A percentile compares a stretch with the other conserved stretches of the same genome.
These are phyloP conservation scores for Trichoderma polysporum DNA, from an alignment of 2,329 filamentous ascomycete genomes.

Conservation along the genomic window DNA sequence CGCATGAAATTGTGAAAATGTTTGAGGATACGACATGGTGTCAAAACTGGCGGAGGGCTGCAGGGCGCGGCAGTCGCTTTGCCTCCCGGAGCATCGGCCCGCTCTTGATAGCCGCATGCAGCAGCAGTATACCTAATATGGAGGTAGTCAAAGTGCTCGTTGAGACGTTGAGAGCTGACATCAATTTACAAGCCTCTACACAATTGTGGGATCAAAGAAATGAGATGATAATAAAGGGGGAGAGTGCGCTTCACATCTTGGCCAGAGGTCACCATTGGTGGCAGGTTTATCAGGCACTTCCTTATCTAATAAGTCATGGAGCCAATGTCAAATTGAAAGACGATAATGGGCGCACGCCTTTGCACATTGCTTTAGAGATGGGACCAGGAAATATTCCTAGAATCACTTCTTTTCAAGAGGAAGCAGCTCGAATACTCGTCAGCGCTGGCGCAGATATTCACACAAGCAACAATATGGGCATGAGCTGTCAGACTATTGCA, in stretches of 20 bases:
- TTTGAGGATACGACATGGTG: neutral
- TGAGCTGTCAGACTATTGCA: constrained; percentile 19
- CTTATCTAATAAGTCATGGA: constrained; percentile 25
- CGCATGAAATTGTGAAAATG: neutral
- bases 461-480: constrained; percentile 11
- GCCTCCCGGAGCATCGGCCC: constrained; percentile 21
- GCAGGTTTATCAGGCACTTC: constrained; percentile 27
- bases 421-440: constrained; percentile 24
- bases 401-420: constrained; percentile 17
- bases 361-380: constrained; percentile 22
- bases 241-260: constrained; percentile 20
- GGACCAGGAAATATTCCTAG: too few relatives aligned
- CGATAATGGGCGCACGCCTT: constrained; percentile 20
- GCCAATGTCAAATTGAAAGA: constrained; percentile 22
- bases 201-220: too few relatives aligned
- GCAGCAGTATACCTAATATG: constrained; percentile 35
- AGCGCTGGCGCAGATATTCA: constrained; percentile 26
- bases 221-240: neutral
- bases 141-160: constrained; percentile 36
- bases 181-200: constrained; percentile 21
- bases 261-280: constrained; percentile 24
- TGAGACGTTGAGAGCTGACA: constrained; percentile 33
- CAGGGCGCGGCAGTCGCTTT: neutral
- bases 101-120: constrained; percentile 31
- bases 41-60: neutral